Base-by-base conservation (phyloP, 768 basidiomycete species). In the Serendipita sp. region DNA sequence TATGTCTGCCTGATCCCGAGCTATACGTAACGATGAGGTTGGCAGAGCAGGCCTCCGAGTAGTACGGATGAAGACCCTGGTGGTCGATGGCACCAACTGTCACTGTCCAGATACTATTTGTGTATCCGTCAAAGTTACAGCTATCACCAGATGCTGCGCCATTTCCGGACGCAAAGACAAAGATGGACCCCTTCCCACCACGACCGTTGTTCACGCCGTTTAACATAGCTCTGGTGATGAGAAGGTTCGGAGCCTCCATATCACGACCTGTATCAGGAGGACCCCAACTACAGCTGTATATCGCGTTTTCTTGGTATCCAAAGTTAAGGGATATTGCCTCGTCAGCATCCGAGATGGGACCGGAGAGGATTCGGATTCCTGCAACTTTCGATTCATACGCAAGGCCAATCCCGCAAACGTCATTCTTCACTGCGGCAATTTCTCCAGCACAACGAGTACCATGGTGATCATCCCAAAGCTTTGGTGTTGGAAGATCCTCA, bases 91-190 rank as follows among this genome's bases (percentile, higher is more conserved):
- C 91, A n/a, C 92, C 86, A 34, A 99, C 92, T 0, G 96, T 99
- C 47, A 99, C 84, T 4, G 89, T 91, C 75, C 91, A 97, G 66
- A 98, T 94, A 70, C 88, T 91, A 72, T 99, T 99, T 11, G 96
- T 99, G 73, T 99, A 99, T 4, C 96, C 96, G 69, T 98, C 95
- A 71, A 99, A 98, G 73, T 99, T 99, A 78, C 96, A 99, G 73
- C 98, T 95, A 71, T 99, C 96, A 16, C 88, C 91, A 64, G 81
- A 80, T 5, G 81, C 81, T 35, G 92, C 96, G 5, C 96, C 96
- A 72, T 99, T 99, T 0, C 96, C 96, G 64, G 91, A 93, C 3
- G 96, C 96, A 71, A 98, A 99, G 32, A 99, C 96, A 68, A 89
- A 98, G 67, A 99, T 79, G 37, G 89, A 92, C 0, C 96, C 96